Conservation (phyloP, 352 stramenopile genomes). For the Phytopythium litorale region DNA sequence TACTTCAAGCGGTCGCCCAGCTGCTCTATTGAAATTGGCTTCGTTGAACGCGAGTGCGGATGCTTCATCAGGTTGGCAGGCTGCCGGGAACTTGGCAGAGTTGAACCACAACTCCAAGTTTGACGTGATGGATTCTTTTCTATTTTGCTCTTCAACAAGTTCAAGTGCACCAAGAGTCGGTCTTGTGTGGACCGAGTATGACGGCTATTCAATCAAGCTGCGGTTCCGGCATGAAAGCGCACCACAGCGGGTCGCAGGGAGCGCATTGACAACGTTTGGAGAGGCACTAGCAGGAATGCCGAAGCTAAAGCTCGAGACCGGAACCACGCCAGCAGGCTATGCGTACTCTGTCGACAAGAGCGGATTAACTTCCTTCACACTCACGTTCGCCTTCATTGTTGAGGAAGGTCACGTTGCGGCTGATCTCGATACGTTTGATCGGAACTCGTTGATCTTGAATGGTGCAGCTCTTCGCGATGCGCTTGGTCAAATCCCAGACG, state of each 20-base stretch:
- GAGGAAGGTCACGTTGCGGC: conserved; percentile 24
- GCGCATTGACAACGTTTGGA: conserved; percentile 19
- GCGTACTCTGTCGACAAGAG: conserved; percentile 55
- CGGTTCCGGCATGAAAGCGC: conserved; percentile 42
- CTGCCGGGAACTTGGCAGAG: conserved; percentile 8
- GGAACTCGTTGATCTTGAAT: conserved; percentile 40
- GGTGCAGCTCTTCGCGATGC: conserved; percentile 38
- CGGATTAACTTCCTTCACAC: conserved; percentile 24
- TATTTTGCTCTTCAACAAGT: conserved; percentile 36
- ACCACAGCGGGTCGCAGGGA: conserved; percentile 14
- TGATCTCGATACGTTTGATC: conserved; percentile 38
- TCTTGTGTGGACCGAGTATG: conserved; percentile 70
- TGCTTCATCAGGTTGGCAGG: conserved; percentile 25
- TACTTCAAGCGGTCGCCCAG: neutral
- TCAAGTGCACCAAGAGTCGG: conserved; percentile 17
- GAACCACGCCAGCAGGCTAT: conserved; percentile 26
- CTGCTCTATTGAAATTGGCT: conserved; percentile 21
- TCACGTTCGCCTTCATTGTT: conserved; percentile 58
- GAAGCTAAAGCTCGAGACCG: conserved; percentile 37
- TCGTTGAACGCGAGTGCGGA: conserved; percentile 10
- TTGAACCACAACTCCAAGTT: conserved; percentile 57
- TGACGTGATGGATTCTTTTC: conserved; percentile 28
- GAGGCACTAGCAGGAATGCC: conserved; percentile 37
- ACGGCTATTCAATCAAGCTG: conserved; percentile 62
- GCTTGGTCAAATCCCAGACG: conserved; percentile 40